Conservation (phyloP, 2,329 filamentous ascomycete species). For the Cercospora zeina region DNA sequence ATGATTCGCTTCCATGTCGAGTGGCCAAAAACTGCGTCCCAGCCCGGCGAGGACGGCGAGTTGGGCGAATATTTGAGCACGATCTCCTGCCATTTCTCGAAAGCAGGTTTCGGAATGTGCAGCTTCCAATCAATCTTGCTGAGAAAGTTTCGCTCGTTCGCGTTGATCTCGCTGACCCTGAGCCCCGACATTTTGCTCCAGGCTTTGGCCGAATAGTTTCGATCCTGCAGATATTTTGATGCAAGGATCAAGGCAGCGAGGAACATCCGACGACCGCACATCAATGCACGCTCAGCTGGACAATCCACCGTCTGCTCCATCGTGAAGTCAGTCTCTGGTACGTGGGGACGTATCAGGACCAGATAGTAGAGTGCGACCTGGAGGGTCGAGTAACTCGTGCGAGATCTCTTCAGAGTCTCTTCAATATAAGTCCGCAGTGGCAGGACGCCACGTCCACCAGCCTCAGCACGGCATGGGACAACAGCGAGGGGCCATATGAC, state of each 20-base stretch:
- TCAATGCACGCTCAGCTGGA: constrained; percentile 73
- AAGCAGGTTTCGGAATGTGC: constrained; percentile 84
- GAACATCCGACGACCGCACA: constrained; percentile 97
- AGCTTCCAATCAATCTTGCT: constrained; percentile 89
- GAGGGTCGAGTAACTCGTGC: constrained; percentile 94
- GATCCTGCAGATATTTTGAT: constrained; percentile 96
- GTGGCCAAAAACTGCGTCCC: constrained; percentile 20
- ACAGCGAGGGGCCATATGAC: constrained; percentile 94
- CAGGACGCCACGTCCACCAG: constrained; percentile 71
- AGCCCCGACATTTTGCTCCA: constrained; percentile 99
- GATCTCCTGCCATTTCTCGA: constrained; percentile 91
- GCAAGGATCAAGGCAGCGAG: constrained; percentile 90
- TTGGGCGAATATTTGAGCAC: constrained; percentile 79
- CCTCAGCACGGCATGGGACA: constrained; percentile 71
- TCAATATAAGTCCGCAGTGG: constrained; percentile 95
- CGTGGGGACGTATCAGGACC: constrained; percentile 86
- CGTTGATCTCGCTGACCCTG: constrained; percentile 89
- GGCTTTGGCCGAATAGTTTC: constrained; percentile 93
- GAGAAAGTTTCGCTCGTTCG: constrained; percentile 92
- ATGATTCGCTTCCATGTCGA: constrained; percentile 52
- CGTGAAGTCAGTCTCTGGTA: constrained; percentile 80
- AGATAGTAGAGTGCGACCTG: constrained; percentile 97
- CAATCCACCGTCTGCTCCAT: constrained; percentile 78
- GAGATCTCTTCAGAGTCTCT: constrained; percentile 89
- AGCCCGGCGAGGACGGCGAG: constrained; percentile 36